Percentiles rank a stretch among this genome's conserved stretches.
These are phyloP conservation scores for Tetrahymena thermophila DNA, from an alignment of 73 alveolate species.

Conservation along the genomic window DNA sequence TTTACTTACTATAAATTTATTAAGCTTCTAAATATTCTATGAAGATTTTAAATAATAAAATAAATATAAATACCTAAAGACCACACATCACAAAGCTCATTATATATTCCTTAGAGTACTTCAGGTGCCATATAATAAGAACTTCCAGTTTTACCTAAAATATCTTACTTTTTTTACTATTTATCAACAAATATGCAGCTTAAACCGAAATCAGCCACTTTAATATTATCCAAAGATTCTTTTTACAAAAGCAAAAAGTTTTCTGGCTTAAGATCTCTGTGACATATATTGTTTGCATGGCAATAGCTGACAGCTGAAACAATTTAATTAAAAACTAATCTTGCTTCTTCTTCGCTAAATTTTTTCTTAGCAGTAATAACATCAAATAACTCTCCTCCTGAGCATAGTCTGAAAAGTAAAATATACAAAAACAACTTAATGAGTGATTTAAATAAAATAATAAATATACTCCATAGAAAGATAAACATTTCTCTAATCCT, in stretches of 20 bases:
- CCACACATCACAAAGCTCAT: conserved; percentile 65
- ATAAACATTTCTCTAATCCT: conserved; percentile 59
- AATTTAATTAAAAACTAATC: conserved; percentile 26
- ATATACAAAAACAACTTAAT: background rate
- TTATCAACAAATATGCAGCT: conserved; percentile 55
- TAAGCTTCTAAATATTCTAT: no score
- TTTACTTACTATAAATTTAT: no score
- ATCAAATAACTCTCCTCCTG: conserved; percentile 73
- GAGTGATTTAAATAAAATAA: background rate
- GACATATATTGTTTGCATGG: conserved; percentile 62
- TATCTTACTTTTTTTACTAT: conserved; percentile 17
- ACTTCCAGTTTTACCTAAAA: conserved; percentile 55
- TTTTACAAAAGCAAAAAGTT: conserved; percentile 50
- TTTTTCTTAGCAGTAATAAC: conserved; percentile 41
- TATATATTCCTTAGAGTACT: conserved; percentile 59
- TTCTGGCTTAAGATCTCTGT: conserved; percentile 72
- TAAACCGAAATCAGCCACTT: conserved; percentile 59
- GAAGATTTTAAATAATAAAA: no score
- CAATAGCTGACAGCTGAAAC: conserved; percentile 53
- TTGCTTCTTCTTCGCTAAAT: conserved; percentile 59
- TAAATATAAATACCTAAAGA: background rate
- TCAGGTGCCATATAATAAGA: conserved; percentile 61
- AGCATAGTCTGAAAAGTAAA: conserved; percentile 26
- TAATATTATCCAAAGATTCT: conserved; percentile 41
- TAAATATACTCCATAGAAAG: conserved; percentile 57